phyloP scores from a whole-genome alignment of 306 rosid species.

The Crotalaria pallida region DNA sequence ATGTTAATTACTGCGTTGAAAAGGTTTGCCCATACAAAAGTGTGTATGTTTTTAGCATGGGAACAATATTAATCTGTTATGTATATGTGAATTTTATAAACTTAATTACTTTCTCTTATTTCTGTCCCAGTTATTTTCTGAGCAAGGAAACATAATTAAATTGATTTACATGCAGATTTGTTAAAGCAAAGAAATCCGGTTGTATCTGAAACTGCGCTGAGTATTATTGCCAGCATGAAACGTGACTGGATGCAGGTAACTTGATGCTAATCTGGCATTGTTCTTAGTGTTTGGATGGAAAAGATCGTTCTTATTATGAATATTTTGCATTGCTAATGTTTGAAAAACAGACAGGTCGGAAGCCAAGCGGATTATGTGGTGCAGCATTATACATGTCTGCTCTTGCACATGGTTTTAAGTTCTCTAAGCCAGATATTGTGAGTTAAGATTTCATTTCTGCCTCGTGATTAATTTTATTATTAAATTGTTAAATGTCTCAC shows the following conservation, averaged over 20 bases:
- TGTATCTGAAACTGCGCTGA: slow-evolving; percentile 64
- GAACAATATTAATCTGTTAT: not conserved
- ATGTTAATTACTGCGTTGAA: not conserved
- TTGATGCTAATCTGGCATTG: slow-evolving; percentile 5
- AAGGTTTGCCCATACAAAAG: not conserved
- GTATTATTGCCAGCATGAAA: slow-evolving; percentile 77
- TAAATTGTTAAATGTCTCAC: not conserved
- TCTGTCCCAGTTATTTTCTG: not conserved
- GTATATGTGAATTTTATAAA: not conserved
- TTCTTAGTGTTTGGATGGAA: not conserved
- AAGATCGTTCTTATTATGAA: not conserved
- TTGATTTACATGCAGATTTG: slow-evolving; percentile 30
- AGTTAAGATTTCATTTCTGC: slow-evolving; percentile 33
- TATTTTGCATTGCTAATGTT: slow-evolving; percentile 8
- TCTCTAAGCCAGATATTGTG: slow-evolving; percentile 73
- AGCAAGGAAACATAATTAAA: not conserved
- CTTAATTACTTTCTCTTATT: not conserved
- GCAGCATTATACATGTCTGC: slow-evolving; percentile 85
- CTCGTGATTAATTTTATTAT: not conserved
- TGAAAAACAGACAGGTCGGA: slow-evolving; percentile 74
- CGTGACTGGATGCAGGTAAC: slow-evolving; percentile 94
- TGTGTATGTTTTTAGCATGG: not conserved
- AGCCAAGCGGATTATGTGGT: slow-evolving; percentile 88
- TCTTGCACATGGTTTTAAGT: slow-evolving; percentile 61
- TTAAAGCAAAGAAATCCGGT: slow-evolving; percentile 38